Evolutionary conservation across 1,284 basidiomycete genomes (phyloP), one percentile per base, ranked within the genome.

Genomic region (Rhodotorula glutinis): DNA sequence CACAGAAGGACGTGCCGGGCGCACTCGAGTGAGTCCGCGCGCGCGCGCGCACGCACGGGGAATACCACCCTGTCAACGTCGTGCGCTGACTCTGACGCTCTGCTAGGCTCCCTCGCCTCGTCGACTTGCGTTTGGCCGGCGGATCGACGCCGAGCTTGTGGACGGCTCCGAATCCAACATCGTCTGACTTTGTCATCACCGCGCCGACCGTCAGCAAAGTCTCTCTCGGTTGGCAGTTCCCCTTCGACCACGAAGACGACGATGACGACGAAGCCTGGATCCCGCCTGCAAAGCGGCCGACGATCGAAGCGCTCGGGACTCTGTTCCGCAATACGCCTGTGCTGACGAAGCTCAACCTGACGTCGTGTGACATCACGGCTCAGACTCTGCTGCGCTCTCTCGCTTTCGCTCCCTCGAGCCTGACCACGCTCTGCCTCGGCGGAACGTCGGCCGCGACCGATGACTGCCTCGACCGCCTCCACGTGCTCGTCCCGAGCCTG

Each of bases 291-390:
- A 9, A 2, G 1, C 8, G 17, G 16, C 43, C 64, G 25, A 27
- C 49, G 8, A 3, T 53, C 21, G 47, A 57, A 23, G n/a, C 38
- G 0, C 52, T 70, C 16, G 25, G 60, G 19, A 56, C 33, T 10
- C 49, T 70, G 13, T 66, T 70, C 52, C 65, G 68, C 43, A 61
- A 57, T 17, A 29, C 59, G 25, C 38, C 53, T 1, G n/a, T 25
- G 3, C 56, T 70, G 7, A 7, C 14, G 4, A 30, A 38, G 8
- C 43, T 70, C 38, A 52, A 66, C 44, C 29, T 70, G 21, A 40
- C 47, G 4, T 4, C 21, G 5, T 62, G 59, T 13, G n/a, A 21
- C 23, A 14, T 57, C 16, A 14, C 30, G 1, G 17, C 25, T 4
- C 25, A 33, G 11, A 67, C 63, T 33, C 52, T 67, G 38, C 11